Evolutionary conservation across 2,329 filamentous ascomycete genomes (phyloP).

Genomic region (Arthrobotrys conoides): DNA sequence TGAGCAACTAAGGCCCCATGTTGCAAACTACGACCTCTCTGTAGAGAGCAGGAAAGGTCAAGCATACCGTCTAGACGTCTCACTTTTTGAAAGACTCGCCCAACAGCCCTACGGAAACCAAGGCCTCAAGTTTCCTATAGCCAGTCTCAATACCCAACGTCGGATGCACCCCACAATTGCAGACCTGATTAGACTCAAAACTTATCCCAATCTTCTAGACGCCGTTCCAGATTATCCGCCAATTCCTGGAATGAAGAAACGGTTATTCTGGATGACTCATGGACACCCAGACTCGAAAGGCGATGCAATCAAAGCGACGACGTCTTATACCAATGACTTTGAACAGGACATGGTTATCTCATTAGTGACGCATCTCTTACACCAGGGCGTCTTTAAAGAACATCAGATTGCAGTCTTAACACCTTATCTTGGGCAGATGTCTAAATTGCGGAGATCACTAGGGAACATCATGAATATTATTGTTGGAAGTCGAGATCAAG

Average conservation of each 20-base stretch:
- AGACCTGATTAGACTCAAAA: constrained; percentile 71
- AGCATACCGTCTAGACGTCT: constrained; percentile 73
- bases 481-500: constrained; percentile 65
- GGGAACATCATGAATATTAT: constrained; percentile 65
- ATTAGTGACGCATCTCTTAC: constrained; percentile 68
- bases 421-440: constrained; percentile 65
- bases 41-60: constrained; percentile 70
- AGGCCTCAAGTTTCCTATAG: constrained; percentile 65
- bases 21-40: constrained; percentile 73
- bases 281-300: constrained; percentile 67
- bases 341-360: constrained; percentile 64
- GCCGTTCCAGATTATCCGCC: constrained; percentile 68
- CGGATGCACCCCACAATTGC: constrained; percentile 78
- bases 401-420: constrained; percentile 70
- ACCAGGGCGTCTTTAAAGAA: constrained; percentile 68
- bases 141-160: constrained; percentile 73
- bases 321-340: constrained; percentile 63
- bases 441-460: constrained; percentile 62
- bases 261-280: constrained; percentile 77
- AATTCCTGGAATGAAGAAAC: constrained; percentile 72
- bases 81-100: constrained; percentile 75
- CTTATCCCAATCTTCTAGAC: constrained; percentile 74
- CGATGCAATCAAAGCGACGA: constrained; percentile 51
- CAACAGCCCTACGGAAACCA: constrained; percentile 58
- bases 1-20: constrained; percentile 74